These are phyloP conservation scores for Aspergillus felis DNA, from an alignment of 2,329 filamentous ascomycete genomes.

Conservation along the genomic window DNA sequence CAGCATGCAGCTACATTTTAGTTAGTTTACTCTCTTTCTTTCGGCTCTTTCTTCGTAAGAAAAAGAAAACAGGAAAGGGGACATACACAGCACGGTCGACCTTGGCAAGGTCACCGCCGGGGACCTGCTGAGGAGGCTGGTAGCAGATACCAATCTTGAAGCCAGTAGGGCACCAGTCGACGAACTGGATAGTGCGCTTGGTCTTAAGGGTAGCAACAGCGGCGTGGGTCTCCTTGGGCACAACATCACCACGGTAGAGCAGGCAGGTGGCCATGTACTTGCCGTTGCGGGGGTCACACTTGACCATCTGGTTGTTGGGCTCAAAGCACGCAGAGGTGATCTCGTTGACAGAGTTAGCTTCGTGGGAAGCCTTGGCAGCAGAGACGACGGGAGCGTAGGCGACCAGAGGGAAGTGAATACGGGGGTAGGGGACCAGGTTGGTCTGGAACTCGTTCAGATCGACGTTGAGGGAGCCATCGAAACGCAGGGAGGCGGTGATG, in stretches of 20 bases:
- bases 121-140: constrained; percentile 93
- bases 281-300: constrained; percentile 96
- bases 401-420: constrained; percentile 98
- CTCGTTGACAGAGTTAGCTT: constrained; percentile 96
- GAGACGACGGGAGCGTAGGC: constrained; percentile 94
- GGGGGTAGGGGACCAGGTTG: constrained; percentile 97
- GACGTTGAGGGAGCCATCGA: constrained; percentile 98
- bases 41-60: no score
- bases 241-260: constrained; percentile 97
- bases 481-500: constrained; percentile 96
- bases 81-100: constrained; percentile 97
- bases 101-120: constrained; percentile 95
- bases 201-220: constrained; percentile 97
- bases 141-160: constrained; percentile 99
- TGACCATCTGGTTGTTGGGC: constrained; percentile 99
- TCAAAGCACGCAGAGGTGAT: constrained; percentile 99
- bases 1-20: constrained; percentile 75
- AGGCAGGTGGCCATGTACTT: constrained; percentile 99
- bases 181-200: constrained; percentile 98
- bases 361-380: constrained; percentile 90
- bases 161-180: constrained; percentile 99
- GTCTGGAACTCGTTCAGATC: constrained; percentile 99
- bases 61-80: constrained; percentile 1
- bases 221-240: constrained; percentile 88
- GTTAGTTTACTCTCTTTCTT: constrained; percentile 1